Percentiles rank a stretch among this genome's conserved stretches.
phyloP scores from a whole-genome alignment of 208 protist species.

The Trichomonas vaginalis region DNA sequence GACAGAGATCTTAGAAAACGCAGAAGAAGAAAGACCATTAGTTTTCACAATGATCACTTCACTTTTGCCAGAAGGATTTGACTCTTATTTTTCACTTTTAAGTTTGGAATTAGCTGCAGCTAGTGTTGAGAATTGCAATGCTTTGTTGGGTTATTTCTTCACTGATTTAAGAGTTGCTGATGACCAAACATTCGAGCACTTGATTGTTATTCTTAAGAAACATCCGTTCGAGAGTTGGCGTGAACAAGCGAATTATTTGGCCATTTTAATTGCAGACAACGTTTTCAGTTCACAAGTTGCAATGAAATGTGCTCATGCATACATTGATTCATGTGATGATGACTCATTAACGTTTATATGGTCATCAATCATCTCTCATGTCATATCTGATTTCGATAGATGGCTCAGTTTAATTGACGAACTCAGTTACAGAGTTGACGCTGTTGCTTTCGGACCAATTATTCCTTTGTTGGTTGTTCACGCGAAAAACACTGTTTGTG shows the following conservation, averaged over 20 bases:
- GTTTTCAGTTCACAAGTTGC: not conserved
- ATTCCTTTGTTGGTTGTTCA: not conserved
- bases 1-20: not conserved
- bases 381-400: not conserved
- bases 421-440: not conserved
- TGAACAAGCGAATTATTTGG: not conserved
- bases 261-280: not conserved
- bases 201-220: not conserved
- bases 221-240: not conserved
- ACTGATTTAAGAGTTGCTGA: not conserved
- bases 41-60: not conserved
- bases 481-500: not conserved
- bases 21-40: not conserved
- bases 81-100: not conserved
- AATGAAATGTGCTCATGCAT: not conserved
- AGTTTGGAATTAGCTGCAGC: not conserved
- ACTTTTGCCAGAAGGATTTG: not conserved
- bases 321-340: not conserved
- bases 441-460: not conserved
- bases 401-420: not conserved
- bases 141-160: not conserved
- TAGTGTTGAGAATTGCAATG: not conserved
- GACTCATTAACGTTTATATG: not conserved
- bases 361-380: not conserved
- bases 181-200: not conserved